phyloP scores from a whole-genome alignment of 225 moss, liverwort and hornwort species.

The Physcomitrium patens region DNA sequence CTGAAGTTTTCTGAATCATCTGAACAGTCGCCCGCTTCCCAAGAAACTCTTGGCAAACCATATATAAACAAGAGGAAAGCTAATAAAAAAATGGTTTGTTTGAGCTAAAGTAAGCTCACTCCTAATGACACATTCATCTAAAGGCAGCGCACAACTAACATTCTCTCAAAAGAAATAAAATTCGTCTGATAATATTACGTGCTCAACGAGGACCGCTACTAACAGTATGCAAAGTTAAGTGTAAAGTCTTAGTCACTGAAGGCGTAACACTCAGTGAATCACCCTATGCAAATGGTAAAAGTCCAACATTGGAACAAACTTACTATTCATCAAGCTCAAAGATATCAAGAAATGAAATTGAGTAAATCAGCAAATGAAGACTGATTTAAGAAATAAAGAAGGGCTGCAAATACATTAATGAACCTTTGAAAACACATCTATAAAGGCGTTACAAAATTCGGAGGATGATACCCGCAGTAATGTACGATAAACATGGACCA shows the following conservation, averaged over 20 bases:
- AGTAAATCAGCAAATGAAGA: conserved; percentile 6
- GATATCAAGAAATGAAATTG: neutral
- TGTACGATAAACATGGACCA: neutral
- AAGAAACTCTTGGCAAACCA: conserved; percentile 6
- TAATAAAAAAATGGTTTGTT: conserved; percentile 9
- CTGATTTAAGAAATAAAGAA: neutral
- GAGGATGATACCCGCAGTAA: conserved; percentile 1
- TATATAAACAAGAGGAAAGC: neutral
- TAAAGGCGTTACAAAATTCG: neutral
- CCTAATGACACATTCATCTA: conserved; percentile 21
- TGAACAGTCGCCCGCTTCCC: conserved; percentile 6
- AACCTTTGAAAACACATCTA: neutral
- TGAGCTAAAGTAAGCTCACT: conserved; percentile 13
- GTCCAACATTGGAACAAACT: neutral
- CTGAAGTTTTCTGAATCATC: conserved; percentile 23
- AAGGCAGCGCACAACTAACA: conserved; percentile 17
- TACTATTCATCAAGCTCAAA: conserved; percentile 12
- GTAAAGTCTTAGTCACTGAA: neutral
- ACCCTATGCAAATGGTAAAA: neutral
- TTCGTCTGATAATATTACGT: conserved; percentile 1
- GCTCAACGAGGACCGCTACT: neutral
- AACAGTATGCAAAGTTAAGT: neutral
- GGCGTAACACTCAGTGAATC: neutral
- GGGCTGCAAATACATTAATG: conserved; percentile 15
- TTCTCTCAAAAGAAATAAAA: neutral